Conservation (phyloP, 2,329 filamentous ascomycete genomes). For the Fusarium metavorans region DNA sequence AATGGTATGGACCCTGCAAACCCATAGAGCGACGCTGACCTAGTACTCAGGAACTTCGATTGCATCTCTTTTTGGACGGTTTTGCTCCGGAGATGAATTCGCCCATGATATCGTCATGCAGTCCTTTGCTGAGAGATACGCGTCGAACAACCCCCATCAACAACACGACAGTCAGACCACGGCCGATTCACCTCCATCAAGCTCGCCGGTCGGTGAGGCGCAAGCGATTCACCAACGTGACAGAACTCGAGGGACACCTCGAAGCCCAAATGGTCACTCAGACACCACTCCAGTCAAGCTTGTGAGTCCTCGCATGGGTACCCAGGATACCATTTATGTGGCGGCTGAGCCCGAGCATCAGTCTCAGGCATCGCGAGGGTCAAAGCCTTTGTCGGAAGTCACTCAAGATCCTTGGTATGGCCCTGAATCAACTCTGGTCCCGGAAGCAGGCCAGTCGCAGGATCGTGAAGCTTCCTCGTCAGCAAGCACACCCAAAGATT, state of each 20-base stretch:
- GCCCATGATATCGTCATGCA: slow-evolving; percentile 74
- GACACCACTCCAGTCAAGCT: not conserved
- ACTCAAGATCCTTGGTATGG: not conserved
- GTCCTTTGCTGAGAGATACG: slow-evolving; percentile 7
- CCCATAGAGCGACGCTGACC: not conserved
- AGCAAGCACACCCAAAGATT: not conserved
- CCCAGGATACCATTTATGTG: slow-evolving; percentile 1
- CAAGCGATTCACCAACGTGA: not conserved
- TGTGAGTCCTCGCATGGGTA: slow-evolving; percentile 13
- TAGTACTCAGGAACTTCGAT: slow-evolving; percentile 67
- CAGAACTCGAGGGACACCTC: not conserved
- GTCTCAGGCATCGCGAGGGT: not conserved
- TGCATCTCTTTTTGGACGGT: slow-evolving; percentile 74
- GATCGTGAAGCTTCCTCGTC: not conserved
- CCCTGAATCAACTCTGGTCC: not conserved
- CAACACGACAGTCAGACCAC: slow-evolving; percentile 33
- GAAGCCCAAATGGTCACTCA: not conserved
- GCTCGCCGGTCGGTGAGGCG: slow-evolving; percentile 9
- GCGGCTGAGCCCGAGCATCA: not conserved
- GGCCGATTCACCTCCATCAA: slow-evolving; percentile 11
- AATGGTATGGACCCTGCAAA: slow-evolving; percentile 51
- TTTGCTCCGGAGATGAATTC: slow-evolving; percentile 73
- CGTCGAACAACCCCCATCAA: not conserved
- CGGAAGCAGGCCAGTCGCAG: not conserved
- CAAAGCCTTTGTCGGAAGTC: not conserved